Evolutionary conservation across 2,329 filamentous ascomycete species (phyloP).

Genomic region (Simplicillium aogashimaense): DNA sequence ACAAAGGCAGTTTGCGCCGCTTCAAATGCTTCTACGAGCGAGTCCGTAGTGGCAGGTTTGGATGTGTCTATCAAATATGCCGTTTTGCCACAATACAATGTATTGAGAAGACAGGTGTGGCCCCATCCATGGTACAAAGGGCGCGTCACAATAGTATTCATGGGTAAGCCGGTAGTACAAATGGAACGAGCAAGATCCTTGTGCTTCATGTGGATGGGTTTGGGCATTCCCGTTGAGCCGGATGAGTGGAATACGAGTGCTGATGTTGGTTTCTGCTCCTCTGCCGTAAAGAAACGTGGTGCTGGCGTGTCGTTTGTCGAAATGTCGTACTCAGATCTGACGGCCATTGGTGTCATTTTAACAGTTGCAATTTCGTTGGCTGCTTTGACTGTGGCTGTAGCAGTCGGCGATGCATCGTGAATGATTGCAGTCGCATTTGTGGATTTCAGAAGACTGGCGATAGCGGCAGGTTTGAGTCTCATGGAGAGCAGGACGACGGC

Average conservation of each 20-base stretch:
- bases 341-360: background rate
- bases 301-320: background rate
- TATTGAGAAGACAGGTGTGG: background rate
- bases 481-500: constrained; percentile 29
- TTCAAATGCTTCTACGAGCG: constrained; percentile 1
- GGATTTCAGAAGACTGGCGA: constrained; percentile 17
- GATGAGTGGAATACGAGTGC: constrained; percentile 2
- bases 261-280: background rate
- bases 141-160: constrained; percentile 1
- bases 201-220: constrained; percentile 2
- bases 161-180: background rate
- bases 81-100: background rate
- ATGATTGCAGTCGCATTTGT: constrained; percentile 16
- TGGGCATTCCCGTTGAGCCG: constrained; percentile 3
- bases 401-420: constrained; percentile 8
- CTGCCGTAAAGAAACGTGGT: constrained; percentile 1
- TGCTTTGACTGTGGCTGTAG: background rate
- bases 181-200: background rate
- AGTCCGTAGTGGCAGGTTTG: background rate
- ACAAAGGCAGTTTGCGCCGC: background rate
- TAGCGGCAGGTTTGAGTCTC: constrained; percentile 19
- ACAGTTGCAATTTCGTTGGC: background rate
- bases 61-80: constrained; percentile 1
- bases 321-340: background rate
- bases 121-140: constrained; percentile 4